These are phyloP conservation scores for Candida palmyrensis DNA, from an alignment of 805 yeast species.

Conservation along the genomic window DNA sequence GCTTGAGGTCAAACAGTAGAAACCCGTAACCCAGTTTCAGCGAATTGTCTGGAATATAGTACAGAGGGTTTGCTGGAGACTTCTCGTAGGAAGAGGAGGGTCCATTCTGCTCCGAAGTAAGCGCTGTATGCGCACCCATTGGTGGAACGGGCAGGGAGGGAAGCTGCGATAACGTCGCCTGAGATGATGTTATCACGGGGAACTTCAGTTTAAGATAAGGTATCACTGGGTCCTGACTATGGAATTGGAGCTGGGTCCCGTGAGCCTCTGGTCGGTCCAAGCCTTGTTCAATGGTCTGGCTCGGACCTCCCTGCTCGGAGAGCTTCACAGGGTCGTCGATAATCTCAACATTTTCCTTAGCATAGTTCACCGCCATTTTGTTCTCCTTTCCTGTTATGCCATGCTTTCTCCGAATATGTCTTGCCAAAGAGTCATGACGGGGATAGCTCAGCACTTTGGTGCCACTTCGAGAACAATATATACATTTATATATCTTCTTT, in stretches of 20 bases:
- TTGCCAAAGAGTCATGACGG: slow-evolving; percentile 38
- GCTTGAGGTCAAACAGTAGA: slow-evolving; percentile 16
- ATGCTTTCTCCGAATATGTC: slow-evolving; percentile 40
- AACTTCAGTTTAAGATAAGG: neutral
- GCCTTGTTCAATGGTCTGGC: slow-evolving; percentile 3
- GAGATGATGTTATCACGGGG: neutral
- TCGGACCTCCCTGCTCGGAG: slow-evolving; percentile 5
- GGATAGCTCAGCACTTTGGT: slow-evolving; percentile 37
- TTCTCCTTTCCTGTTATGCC: slow-evolving; percentile 41
- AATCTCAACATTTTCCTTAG: slow-evolving; percentile 36
- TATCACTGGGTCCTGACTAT: neutral
- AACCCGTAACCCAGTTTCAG: too few relatives aligned
- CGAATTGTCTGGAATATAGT: too few relatives aligned
- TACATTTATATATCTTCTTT: slow-evolving; percentile 37
- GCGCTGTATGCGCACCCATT: neutral
- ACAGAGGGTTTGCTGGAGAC: too few relatives aligned
- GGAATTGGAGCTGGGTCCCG: neutral
- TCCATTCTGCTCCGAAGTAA: neutral
- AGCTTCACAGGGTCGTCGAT: slow-evolving; percentile 24
- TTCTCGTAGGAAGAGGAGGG: neutral
- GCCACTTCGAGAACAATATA: slow-evolving; percentile 31
- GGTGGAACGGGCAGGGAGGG: neutral
- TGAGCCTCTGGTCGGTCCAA: too few relatives aligned
- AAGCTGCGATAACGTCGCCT: neutral
- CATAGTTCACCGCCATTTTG: slow-evolving; percentile 39